Conservation (phyloP, 2,329 filamentous ascomycete species). For the Aspergillus quadrilineatus region DNA sequence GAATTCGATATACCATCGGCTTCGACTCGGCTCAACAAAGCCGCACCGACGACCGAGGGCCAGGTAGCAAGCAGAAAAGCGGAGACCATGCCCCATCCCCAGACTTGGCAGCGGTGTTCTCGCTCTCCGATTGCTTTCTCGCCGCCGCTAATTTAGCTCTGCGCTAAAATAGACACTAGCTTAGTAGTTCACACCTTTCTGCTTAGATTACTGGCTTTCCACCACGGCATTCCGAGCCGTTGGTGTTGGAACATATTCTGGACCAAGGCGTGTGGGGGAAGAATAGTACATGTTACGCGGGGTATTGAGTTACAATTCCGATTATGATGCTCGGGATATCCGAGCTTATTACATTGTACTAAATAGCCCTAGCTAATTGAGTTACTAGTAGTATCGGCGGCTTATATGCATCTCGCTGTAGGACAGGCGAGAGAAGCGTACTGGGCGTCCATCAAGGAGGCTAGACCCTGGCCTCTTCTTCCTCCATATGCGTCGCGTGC, state of each 20-base stretch:
- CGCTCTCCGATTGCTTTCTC: background rate
- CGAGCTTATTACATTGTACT: background rate
- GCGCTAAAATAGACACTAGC: background rate
- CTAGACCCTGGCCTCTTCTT: background rate
- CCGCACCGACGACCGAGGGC: background rate
- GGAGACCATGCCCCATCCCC: background rate
- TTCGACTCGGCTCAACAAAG: background rate
- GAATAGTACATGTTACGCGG: background rate
- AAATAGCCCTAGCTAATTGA: background rate
- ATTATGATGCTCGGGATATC: background rate
- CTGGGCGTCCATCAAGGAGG: no score
- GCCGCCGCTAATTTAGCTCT: background rate
- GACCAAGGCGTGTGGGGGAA: background rate
- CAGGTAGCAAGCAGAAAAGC: background rate
- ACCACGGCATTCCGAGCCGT: background rate
- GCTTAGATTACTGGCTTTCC: background rate
- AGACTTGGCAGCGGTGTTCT: slow-evolving; percentile 1
- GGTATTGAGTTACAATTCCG: background rate
- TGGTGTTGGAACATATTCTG: background rate
- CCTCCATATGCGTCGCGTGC: background rate
- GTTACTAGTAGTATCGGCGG: no score
- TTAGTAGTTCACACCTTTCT: background rate
- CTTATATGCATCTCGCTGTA: background rate
- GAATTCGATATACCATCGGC: no score
- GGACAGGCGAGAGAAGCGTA: background rate